Evolutionary conservation across 805 yeast genomes (phyloP).

Genomic region (Pichia kluyveri): DNA sequence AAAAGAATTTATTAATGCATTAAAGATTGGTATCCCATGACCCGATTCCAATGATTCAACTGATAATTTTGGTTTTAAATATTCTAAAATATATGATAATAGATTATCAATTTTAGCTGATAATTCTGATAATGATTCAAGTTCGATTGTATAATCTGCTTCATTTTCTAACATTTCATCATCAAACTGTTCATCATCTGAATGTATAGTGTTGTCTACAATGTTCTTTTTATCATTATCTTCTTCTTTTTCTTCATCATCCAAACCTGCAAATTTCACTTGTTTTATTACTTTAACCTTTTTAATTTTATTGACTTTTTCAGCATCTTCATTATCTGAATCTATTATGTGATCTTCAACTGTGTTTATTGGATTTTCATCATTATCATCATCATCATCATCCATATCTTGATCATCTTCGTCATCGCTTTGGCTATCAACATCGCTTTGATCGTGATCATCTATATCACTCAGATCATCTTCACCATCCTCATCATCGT

Average conservation of each 20-base stretch:
- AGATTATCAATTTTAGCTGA: constrained; percentile 67
- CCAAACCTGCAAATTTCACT: not conserved
- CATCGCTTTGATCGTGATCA: constrained; percentile 22
- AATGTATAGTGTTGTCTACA: constrained; percentile 1
- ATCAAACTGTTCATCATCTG: constrained; percentile 27
- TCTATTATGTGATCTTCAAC: not conserved
- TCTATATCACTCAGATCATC: constrained; percentile 27
- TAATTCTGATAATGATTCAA: constrained; percentile 41
- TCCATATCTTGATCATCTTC: constrained; percentile 18
- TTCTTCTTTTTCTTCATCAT: not conserved
- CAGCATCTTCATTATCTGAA: not conserved
- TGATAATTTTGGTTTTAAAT: constrained; percentile 41
- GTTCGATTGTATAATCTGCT: constrained; percentile 39
- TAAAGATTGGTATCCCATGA: constrained; percentile 59
- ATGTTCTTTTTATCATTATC: constrained; percentile 16
- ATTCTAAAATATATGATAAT: constrained; percentile 45
- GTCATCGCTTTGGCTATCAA: not conserved
- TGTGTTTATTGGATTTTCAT: constrained; percentile 1
- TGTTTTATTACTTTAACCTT: not conserved
- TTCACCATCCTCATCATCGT: constrained; percentile 21
- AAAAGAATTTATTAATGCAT: constrained; percentile 67
- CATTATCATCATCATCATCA: constrained; percentile 30
- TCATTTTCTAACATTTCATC: constrained; percentile 29
- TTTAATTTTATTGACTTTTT: not conserved
- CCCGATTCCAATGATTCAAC: constrained; percentile 46